A percentile compares a stretch with the other conserved stretches of the same genome.
These are phyloP conservation scores for Macrolepiota albuminosa DNA, from an alignment of 768 basidiomycete genomes.

Conservation along the genomic window DNA sequence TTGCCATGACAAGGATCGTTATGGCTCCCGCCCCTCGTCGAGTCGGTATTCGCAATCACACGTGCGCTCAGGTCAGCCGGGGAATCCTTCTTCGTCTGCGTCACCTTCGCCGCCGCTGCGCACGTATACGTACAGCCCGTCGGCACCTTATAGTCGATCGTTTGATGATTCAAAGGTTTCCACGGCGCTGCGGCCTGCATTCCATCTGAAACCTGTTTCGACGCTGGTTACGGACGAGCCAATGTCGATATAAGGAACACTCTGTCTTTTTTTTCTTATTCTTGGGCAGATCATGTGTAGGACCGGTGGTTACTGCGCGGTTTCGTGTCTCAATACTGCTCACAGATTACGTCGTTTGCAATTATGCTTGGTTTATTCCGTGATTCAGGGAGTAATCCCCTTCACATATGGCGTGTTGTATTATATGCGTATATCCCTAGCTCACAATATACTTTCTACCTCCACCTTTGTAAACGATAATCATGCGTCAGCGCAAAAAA, in stretches of 20 bases:
- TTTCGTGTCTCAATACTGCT: not conserved
- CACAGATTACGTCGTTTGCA: not conserved
- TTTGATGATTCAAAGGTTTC: constrained; percentile 27
- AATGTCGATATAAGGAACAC: not conserved
- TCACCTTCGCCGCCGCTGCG: constrained; percentile 14
- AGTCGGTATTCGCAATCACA: constrained; percentile 13
- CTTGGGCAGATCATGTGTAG: not conserved
- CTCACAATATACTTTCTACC: not conserved
- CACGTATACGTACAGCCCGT: constrained; percentile 24
- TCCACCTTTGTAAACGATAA: not conserved
- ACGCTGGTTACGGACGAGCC: not conserved
- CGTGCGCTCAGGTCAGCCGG: constrained; percentile 15
- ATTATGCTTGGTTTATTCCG: not conserved
- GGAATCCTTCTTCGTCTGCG: constrained; percentile 11
- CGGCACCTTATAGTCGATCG: constrained; percentile 26
- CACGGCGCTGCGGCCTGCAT: constrained; percentile 31
- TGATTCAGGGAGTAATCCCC: not conserved
- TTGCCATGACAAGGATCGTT: not conserved
- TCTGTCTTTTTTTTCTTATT: not conserved
- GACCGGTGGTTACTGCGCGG: not conserved
- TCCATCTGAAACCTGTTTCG: constrained; percentile 13
- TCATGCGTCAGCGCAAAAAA: not conserved
- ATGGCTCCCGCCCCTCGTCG: not conserved
- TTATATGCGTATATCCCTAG: not conserved
- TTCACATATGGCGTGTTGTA: not conserved